Evolutionary conservation across 2,329 filamentous ascomycete genomes (phyloP), one percentile per base, ranked within the genome.

Genomic region (Microcera coccophila): DNA sequence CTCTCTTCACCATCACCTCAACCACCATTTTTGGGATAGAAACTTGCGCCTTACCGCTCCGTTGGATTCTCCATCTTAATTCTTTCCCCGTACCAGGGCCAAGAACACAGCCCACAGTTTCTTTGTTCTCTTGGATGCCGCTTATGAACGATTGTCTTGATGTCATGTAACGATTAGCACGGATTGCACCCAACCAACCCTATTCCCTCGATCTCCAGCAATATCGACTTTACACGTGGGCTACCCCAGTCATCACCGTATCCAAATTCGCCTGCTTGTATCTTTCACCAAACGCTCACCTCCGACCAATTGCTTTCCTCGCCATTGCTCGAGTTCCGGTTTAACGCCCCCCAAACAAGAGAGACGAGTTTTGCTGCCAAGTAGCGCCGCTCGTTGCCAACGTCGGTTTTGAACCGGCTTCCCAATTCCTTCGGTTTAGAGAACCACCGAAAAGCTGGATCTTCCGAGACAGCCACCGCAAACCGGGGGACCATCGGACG

Each of bases 371-470:
- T n/a, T 29, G 19, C 42, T 22, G 9, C 39, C 39, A 45, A 28
- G 34, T 26, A 39, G 42, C 37, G 41, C 40, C 41, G 38, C 36
- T 38, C 8, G 28, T 21, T 10, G 35, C 36, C 39, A 36, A 49
- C 38, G 45, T 16, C 39, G 42, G 42, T 17, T 14, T 16, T 39
- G 37, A 38, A 38, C 39, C 39, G 42, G n/a, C n/a, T 42, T 42
- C 42, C 43, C 26, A 31, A 41, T 21, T 17, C 38, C 28, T 21
- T 29, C n/a, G 32, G 33, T 17, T 29, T 34, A 45, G 40, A 28
- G 38, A 45, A 73, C 81, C 72, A 85, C 82, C 87, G 87, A 81
- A 84, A 93, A 90, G 77, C 88, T 94, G 88, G 88, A 90, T 87
- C 82, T 90, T 69, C 86, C 87, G 72, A 85, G 90, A 85, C 85